A percentile compares a stretch with the other conserved stretches of the same genome.
Evolutionary conservation across 805 yeast genomes (phyloP).

Genomic region (Ogataea kodamae): DNA sequence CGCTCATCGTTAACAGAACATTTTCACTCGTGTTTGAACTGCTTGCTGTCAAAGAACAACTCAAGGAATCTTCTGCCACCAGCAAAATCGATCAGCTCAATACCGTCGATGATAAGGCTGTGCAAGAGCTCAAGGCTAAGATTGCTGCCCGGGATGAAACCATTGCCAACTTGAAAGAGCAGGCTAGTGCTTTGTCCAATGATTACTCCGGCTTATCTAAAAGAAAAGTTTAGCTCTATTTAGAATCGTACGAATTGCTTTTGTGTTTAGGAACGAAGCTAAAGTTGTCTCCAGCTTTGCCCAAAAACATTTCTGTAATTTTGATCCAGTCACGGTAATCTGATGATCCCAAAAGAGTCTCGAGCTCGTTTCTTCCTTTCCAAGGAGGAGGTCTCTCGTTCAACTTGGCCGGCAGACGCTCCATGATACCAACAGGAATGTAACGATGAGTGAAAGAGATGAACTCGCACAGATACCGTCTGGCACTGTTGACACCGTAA

Average conservation of each 20-base stretch:
- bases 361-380: slow-evolving; percentile 90
- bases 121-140: slow-evolving; percentile 45
- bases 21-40: slow-evolving; percentile 75
- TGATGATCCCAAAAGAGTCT: slow-evolving; percentile 78
- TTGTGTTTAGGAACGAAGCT: slow-evolving; percentile 91
- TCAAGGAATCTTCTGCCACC: slow-evolving; percentile 20
- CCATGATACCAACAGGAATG: slow-evolving; percentile 90
- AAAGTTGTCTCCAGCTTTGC: slow-evolving; percentile 74
- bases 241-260: slow-evolving; percentile 66
- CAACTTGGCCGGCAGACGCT: slow-evolving; percentile 78
- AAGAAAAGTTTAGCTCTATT: slow-evolving; percentile 2
- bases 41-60: slow-evolving; percentile 57
- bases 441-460: slow-evolving; percentile 91
- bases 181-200: slow-evolving; percentile 59
- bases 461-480: slow-evolving; percentile 92
- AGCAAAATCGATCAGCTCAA: slow-evolving; percentile 20
- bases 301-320: slow-evolving; percentile 90
- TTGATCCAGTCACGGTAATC: slow-evolving; percentile 96
- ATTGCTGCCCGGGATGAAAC: slow-evolving; percentile 61
- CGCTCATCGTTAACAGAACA: slow-evolving; percentile 81
- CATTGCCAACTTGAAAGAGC: slow-evolving; percentile 64
- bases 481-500: slow-evolving; percentile 81
- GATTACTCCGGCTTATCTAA: slow-evolving; percentile 49
- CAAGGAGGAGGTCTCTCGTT: slow-evolving; percentile 94
- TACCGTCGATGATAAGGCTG: slow-evolving; percentile 35